Evolutionary conservation across 768 basidiomycete genomes (phyloP).

Genomic region (Lentinula edodes): DNA sequence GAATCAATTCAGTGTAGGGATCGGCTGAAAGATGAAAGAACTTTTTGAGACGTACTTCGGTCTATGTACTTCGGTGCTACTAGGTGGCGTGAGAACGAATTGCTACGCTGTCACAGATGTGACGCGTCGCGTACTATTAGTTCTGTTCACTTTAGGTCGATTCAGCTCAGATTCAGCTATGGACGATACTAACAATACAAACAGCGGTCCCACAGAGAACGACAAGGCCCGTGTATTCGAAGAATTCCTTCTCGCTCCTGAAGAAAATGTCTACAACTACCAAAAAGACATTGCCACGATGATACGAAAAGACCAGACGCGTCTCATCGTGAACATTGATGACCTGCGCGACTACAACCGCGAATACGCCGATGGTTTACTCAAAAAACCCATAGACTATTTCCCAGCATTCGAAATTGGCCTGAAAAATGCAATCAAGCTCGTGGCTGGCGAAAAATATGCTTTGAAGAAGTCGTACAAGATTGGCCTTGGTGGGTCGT

Average conservation of each 20-base stretch:
- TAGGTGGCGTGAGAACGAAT: not conserved
- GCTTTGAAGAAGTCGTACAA: constrained; percentile 77
- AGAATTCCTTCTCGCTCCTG: constrained; percentile 67
- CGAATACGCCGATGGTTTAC: constrained; percentile 79
- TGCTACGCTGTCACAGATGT: not conserved
- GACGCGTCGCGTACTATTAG: not conserved
- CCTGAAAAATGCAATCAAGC: constrained; percentile 65
- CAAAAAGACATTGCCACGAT: constrained; percentile 78
- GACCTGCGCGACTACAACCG: constrained; percentile 92
- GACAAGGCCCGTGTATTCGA: constrained; percentile 78
- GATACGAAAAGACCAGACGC: constrained; percentile 76
- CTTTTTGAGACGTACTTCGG: too few species aligned
- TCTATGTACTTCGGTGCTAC: too few species aligned
- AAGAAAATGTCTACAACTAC: constrained; percentile 70
- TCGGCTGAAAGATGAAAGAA: too few species aligned
- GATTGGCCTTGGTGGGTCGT: constrained; percentile 91
- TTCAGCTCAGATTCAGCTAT: too few species aligned
- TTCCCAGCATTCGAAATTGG: constrained; percentile 89
- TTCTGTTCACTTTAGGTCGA: not conserved
- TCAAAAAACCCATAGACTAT: constrained; percentile 84
- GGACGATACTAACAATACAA: constrained; percentile 16
- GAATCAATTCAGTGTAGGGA: not conserved
- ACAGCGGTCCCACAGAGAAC: constrained; percentile 38
- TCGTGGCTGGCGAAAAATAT: constrained; percentile 73
- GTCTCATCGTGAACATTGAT: constrained; percentile 93